Evolutionary conservation across 768 basidiomycete species (phyloP).

Genomic region (Hortiboletus campestris): DNA sequence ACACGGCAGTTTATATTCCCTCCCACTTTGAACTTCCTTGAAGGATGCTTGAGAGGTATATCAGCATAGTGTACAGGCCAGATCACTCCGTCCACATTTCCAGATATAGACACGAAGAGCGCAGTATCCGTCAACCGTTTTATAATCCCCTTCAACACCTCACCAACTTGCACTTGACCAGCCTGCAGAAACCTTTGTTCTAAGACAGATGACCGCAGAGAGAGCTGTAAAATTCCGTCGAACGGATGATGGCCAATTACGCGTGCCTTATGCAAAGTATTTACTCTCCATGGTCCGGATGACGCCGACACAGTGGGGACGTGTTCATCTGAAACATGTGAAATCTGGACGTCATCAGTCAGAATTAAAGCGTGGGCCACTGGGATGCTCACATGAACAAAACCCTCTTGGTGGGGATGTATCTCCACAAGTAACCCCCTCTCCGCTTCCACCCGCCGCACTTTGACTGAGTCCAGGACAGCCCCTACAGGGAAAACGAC

Average conservation of each 20-base stretch:
- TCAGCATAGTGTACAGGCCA: constrained; percentile 97
- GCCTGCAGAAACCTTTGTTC: constrained; percentile 86
- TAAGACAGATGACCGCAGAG: constrained; percentile 77
- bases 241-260: constrained; percentile 83
- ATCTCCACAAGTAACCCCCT: constrained; percentile 77
- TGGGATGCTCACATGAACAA: constrained; percentile 73
- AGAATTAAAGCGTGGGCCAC: not conserved
- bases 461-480: constrained; percentile 67
- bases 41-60: constrained; percentile 89
- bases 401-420: constrained; percentile 64
- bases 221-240: constrained; percentile 88
- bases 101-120: constrained; percentile 83
- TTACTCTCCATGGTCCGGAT: constrained; percentile 79
- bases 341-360: constrained; percentile 59
- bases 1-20: constrained; percentile 83
- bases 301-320: constrained; percentile 66
- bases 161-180: constrained; percentile 79
- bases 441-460: constrained; percentile 73
- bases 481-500: constrained; percentile 73
- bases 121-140: constrained; percentile 79
- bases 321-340: constrained; percentile 89
- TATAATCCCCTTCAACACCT: constrained; percentile 82
- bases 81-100: constrained; percentile 86
- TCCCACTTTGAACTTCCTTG: constrained; percentile 85
- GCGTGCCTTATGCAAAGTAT: constrained; percentile 78